These are phyloP conservation scores for Ganoderma resinaceum DNA, from an alignment of 1,284 basidiomycete species.

Conservation along the genomic window DNA sequence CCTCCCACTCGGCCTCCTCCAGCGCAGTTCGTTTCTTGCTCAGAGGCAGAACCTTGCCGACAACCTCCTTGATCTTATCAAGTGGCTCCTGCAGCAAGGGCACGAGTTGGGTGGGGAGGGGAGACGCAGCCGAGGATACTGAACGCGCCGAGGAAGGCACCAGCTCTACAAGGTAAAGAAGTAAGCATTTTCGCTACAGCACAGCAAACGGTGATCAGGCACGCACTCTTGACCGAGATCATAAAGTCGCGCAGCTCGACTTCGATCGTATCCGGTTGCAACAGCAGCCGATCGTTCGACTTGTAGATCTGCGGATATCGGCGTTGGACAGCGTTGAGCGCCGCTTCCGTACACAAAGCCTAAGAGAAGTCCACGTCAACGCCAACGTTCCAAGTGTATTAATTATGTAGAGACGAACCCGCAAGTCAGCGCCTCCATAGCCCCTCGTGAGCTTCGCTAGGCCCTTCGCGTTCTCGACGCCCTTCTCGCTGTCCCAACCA, in stretches of 20 bases:
- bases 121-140: constrained; percentile 83
- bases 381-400: background rate
- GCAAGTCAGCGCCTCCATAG: constrained; percentile 96
- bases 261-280: constrained; percentile 88
- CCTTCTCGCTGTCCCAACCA: constrained; percentile 75
- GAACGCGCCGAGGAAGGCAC: constrained; percentile 96
- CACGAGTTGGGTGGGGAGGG: constrained; percentile 87
- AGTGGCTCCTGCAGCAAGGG: constrained; percentile 80
- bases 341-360: constrained; percentile 96
- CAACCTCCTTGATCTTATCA: constrained; percentile 73
- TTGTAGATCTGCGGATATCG: constrained; percentile 98
- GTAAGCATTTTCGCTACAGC: constrained; percentile 21
- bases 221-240: constrained; percentile 94
- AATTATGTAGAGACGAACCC: constrained; percentile 60
- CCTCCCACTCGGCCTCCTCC: constrained; percentile 95
- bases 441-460: constrained; percentile 95
- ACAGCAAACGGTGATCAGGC: constrained; percentile 8
- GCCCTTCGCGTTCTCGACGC: constrained; percentile 65
- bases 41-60: constrained; percentile 75
- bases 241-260: constrained; percentile 95
- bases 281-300: constrained; percentile 84
- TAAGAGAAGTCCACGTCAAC: constrained; percentile 39
- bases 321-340: constrained; percentile 95
- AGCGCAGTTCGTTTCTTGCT: constrained; percentile 81
- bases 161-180: constrained; percentile 61